A percentile compares a stretch with the other conserved stretches of the same genome.
Evolutionary conservation across 805 yeast genomes (phyloP).

Genomic region (Middelhovenomyces tepae): DNA sequence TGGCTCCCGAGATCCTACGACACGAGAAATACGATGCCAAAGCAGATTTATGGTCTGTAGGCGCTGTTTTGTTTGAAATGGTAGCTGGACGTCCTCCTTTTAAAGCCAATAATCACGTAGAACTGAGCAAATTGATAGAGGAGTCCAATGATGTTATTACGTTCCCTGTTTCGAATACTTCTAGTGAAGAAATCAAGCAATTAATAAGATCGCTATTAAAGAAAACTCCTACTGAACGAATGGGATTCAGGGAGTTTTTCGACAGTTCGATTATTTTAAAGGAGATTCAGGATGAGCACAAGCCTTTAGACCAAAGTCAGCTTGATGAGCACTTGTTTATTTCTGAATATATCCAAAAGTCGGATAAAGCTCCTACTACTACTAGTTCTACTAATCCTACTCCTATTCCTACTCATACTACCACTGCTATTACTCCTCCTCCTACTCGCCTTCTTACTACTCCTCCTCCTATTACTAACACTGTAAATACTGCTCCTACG

Average conservation of each 20-base stretch:
- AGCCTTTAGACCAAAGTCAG: slow-evolving; percentile 54
- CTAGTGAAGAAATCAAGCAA: slow-evolving; percentile 53
- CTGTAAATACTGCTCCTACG: neutral
- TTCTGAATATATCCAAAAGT: slow-evolving; percentile 57
- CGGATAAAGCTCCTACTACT: slow-evolving; percentile 3
- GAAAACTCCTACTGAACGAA: slow-evolving; percentile 78
- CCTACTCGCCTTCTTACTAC: slow-evolving; percentile 9
- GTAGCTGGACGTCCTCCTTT: slow-evolving; percentile 95
- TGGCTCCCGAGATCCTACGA: slow-evolving; percentile 96
- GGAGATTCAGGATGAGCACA: slow-evolving; percentile 38
- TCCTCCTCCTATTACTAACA: slow-evolving; percentile 1
- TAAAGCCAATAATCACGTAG: slow-evolving; percentile 87
- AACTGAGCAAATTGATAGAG: slow-evolving; percentile 77
- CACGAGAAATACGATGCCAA: slow-evolving; percentile 95
- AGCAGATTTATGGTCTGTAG: slow-evolving; percentile 97
- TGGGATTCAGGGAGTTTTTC: slow-evolving; percentile 85
- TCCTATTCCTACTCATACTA: slow-evolving; percentile 1
- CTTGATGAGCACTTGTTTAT: slow-evolving; percentile 76
- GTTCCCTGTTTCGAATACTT: slow-evolving; percentile 64
- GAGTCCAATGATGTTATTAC: slow-evolving; percentile 66
- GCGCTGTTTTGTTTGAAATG: slow-evolving; percentile 94
- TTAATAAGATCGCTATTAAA: slow-evolving; percentile 70
- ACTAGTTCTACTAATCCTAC: neutral
- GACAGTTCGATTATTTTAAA: slow-evolving; percentile 54
- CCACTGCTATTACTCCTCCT: slow-evolving; percentile 4